Base-by-base conservation (phyloP, 768 basidiomycete genomes). In the Boletus sensibilis region DNA sequence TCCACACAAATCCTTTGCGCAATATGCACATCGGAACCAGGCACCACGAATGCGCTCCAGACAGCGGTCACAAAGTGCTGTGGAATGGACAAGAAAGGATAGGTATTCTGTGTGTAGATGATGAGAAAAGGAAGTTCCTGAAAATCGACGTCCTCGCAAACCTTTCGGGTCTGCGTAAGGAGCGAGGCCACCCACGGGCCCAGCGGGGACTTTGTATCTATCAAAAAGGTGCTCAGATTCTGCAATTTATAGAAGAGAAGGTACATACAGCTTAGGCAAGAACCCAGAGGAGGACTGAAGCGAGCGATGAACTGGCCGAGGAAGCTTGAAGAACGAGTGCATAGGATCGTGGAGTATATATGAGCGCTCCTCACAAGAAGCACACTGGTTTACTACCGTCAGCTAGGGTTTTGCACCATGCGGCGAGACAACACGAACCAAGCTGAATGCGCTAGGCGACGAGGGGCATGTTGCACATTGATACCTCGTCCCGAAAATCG, bases 401-500 rank as follows among this genome's bases (percentile, higher is more conserved):
- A 55, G 48, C 3, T 7, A 12, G 18, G 3, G 11, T 21, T 18
- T 18, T 13, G 18, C 5, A 18, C 23, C 29, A 33, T 29, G 14
- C 3, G 1, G 7, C 7, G 14, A 48, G 46, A 50, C 18, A 58
- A 47, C 9, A 62, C 71, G 20, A 20, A 96, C 94, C 65, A 97
- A 73, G 68, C 82, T 95, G 70, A 83, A 94, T 11, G 83, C 70
- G 20, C 74, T 75, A 0, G 92, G 86, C 38, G 76, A 76, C 5
- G 94, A 94, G 0, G 92, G 83, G 64, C 95, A 98, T 57, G 87
- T 88, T 14, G 88, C 92, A 67, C 95, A 98, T 67, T 97, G 94
- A 69, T 88, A 98, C 41, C 94, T 79, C 44, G 81, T 74, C 6
- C 95, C 94, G 50, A 84, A 71, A 53, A 96, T 94, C 27, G 78